phyloP scores from a whole-genome alignment of 192 early-diverging fungal species.

The Entomortierella beljakovae region DNA sequence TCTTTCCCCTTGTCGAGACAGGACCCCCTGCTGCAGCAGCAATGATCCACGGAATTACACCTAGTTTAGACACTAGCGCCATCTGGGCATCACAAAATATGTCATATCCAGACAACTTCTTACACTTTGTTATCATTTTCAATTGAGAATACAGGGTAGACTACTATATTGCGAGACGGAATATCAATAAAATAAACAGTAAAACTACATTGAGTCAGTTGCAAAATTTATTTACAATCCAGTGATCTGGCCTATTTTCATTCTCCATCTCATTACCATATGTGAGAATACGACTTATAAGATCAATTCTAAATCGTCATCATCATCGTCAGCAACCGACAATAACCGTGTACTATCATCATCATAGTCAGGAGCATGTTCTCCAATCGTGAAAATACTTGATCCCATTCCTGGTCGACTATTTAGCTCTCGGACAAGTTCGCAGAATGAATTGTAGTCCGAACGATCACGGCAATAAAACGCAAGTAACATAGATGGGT shows the following conservation, averaged over 20 bases:
- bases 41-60: constrained; percentile 76
- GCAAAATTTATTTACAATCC: too few species aligned
- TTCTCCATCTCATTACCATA: background rate
- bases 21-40: constrained; percentile 58
- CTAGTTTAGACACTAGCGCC: constrained; percentile 79
- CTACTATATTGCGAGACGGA: too few species aligned
- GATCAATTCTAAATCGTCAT: constrained; percentile 52
- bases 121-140: constrained; percentile 75
- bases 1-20: constrained; percentile 52
- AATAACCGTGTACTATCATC: constrained; percentile 43
- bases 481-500: constrained; percentile 95
- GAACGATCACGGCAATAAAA: constrained; percentile 77
- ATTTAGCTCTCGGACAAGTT: constrained; percentile 59
- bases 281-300: background rate
- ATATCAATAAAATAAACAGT: background rate
- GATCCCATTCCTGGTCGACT: constrained; percentile 46
- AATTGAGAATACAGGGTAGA: constrained; percentile 21
- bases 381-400: constrained; percentile 73
- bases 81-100: constrained; percentile 81
- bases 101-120: constrained; percentile 84
- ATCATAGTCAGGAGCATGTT: constrained; percentile 74
- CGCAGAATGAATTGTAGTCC: constrained; percentile 74
- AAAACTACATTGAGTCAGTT: too few species aligned
- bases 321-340: constrained; percentile 53
- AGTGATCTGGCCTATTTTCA: too few species aligned